phyloP scores from a whole-genome alignment of 495 filamentous ascomycete species.

The Penicillium odoratum region DNA sequence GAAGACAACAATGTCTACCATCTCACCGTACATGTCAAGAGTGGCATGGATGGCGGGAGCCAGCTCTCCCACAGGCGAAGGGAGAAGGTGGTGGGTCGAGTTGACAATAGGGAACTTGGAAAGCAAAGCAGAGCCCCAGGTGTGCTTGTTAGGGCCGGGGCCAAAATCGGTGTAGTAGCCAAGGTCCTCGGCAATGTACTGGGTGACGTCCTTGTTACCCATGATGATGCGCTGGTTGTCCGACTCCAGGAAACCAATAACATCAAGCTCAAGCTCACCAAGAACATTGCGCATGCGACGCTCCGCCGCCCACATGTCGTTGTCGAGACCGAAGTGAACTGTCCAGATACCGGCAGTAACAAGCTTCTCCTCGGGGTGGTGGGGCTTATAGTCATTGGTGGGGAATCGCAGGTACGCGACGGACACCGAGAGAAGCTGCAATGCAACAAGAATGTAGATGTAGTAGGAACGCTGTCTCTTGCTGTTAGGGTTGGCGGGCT shows the following conservation, averaged over 20 bases:
- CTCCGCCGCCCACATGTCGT: conserved; percentile 98
- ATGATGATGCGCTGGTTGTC: conserved; percentile 99
- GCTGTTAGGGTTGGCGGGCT: conserved; percentile 53
- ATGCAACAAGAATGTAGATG: conserved; percentile 65
- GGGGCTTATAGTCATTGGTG: conserved; percentile 84
- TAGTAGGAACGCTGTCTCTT: conserved; percentile 65
- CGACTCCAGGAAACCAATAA: conserved; percentile 89
- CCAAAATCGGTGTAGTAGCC: conserved; percentile 99
- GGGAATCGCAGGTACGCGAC: conserved; percentile 94
- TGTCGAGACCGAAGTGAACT: conserved; percentile 96
- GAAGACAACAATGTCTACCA: conserved; percentile 95
- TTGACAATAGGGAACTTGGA: conserved; percentile 98
- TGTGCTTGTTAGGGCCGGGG: conserved; percentile 98
- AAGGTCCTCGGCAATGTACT: conserved; percentile 91
- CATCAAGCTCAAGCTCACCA: conserved; percentile 90
- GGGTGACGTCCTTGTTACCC: conserved; percentile 96
- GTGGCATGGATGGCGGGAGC: conserved; percentile 97
- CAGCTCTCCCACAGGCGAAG: conserved; percentile 89
- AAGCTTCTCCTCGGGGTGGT: conserved; percentile 82
- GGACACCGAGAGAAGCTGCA: conserved; percentile 78
- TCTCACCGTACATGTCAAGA: conserved; percentile 85
- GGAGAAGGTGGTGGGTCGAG: conserved; percentile 92
- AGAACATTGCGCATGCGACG: conserved; percentile 90
- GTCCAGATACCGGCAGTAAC: conserved; percentile 98
- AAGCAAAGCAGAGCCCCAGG: conserved; percentile 90